Evolutionary conservation across 805 yeast genomes (phyloP), one percentile per base, ranked within the genome.

Genomic region (Spencermartinsiella europaea): DNA sequence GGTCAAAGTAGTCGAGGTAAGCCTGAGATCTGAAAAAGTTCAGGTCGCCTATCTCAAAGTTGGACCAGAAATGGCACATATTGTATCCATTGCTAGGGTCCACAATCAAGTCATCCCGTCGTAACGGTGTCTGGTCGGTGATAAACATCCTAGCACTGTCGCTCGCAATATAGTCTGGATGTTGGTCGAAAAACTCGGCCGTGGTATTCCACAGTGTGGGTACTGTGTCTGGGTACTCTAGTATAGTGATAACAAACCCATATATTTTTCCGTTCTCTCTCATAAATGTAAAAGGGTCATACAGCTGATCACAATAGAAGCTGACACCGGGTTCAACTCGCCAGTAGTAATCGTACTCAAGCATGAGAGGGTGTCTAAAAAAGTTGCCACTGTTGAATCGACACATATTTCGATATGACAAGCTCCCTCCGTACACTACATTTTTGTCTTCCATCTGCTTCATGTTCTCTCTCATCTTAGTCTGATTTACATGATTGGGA

Each of bases 261-360:
- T 91, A 93, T 50, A 77, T 80, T 67, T 89, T 89, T 49, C 77
- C 70, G 57, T 85, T 79, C 47, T 80, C 81, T 55, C 87, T 74
- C 84, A 91, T 76, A 52, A 82, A 76, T 58, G 78, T 75, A 70
- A 91, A 91, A 12, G 96, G 90, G 64, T 91, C 99, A 69, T 69
- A 64, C 25, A 50, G 33, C 45, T 60, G 64, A 67, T 93, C 97
- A 67, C 98, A 93, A 64, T 73, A 85, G 63, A 85, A 85, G 59
- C 85, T 81, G 42, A 90, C 89, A 53, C 82, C 88, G 0, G 99
- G 99, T 64, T 91, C 99, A 10, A 91, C 96, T 53, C 99, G 75
- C 80, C 95, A 90, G 68, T 91, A 91, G 73, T 83, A 93, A 51
- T 88, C 91, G 68, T 85, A 93, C 28, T 82, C 72, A 38, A 70